Conservation (phyloP, 805 yeast species). For the Metschnikowia kofuensis region DNA sequence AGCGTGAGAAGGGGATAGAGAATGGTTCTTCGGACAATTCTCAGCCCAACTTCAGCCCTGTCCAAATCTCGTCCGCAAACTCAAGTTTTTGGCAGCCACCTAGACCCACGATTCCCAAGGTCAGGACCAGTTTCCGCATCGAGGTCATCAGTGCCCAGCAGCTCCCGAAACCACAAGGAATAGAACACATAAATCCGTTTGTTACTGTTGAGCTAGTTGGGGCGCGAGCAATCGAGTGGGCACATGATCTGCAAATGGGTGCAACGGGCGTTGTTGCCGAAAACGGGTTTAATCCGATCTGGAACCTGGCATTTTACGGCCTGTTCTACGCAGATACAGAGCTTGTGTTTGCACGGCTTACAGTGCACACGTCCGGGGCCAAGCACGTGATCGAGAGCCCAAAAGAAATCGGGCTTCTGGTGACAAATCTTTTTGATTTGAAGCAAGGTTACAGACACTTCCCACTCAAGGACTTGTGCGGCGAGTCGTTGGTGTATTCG, state of each 20-base stretch:
- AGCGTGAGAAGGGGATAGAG: neutral
- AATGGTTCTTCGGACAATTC: neutral
- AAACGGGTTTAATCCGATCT: slow-evolving; percentile 86
- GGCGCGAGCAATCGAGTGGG: slow-evolving; percentile 27
- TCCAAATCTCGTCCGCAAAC: too few relatives aligned
- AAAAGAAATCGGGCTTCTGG: slow-evolving; percentile 52
- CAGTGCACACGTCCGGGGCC: slow-evolving; percentile 39
- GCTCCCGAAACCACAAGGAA: slow-evolving; percentile 60
- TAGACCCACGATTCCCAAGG: too few relatives aligned
- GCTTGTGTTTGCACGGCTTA: slow-evolving; percentile 55
- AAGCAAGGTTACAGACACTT: slow-evolving; percentile 81
- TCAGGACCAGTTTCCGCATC: slow-evolving; percentile 15
- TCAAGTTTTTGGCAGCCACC: too few relatives aligned
- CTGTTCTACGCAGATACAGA: slow-evolving; percentile 34
- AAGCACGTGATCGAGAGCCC: slow-evolving; percentile 21
- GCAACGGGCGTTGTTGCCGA: slow-evolving; percentile 38
- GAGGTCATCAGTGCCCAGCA: slow-evolving; percentile 78
- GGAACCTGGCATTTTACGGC: slow-evolving; percentile 61
- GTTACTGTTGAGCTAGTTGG: slow-evolving; percentile 62
- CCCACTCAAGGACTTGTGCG: slow-evolving; percentile 71
- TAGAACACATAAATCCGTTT: slow-evolving; percentile 54
- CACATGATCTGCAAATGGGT: slow-evolving; percentile 3
- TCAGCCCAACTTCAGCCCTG: slow-evolving; percentile 2
- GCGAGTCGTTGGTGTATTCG: slow-evolving; percentile 65
- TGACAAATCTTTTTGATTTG: slow-evolving; percentile 59